Base-by-base conservation (phyloP, 2,329 filamentous ascomycete species). In the Xylariaceae sp. region DNA sequence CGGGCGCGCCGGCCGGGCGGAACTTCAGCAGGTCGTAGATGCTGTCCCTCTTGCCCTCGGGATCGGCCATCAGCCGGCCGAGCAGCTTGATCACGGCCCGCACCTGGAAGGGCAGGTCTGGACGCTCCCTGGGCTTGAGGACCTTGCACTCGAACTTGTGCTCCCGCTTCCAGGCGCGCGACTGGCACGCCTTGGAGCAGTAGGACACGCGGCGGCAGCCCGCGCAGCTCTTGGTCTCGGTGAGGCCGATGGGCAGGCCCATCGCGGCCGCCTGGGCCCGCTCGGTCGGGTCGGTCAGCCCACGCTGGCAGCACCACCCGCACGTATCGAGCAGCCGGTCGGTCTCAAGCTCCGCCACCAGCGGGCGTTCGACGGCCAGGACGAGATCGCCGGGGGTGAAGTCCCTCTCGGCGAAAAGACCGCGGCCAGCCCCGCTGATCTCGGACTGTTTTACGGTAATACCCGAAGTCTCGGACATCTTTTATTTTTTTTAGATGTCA, bases 61-160 rank as follows among this genome's bases (percentile, higher is more conserved):
- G 30, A 15, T 47, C 42, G 5, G 44, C 47, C 36, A 46, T 42
- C 28, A 52, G 30, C 14, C 50, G 46, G 15, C 47, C 44, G 6
- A 53, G 36, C 21, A 52, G 42, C 38, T 53, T 53, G 33, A 52
- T 38, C 14, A 36, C 42, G 17, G 41, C 48, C 19, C 49, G 45
- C 10, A 52, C 46, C 3, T 32, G 35, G 11, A 38, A 26, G n/a
- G 47, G 42, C 18, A 52, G 35, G 31, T 42, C 35, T 6, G 45
- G 44, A 9, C 37, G 32, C 5, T 39, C 42, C 12, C 44, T 35
- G 8, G 26, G 56, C 29, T 51, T 47, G 17, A 52, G 31, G 28
- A 45, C 31, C 27, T 46, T 45, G 43, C 51, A 53, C 32, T 53
- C 51, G 31, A 49, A 31, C 40, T 52, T 52, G 38, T 53, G 51